Percentiles rank a stretch among this genome's conserved stretches.
Conservation (phyloP, 257 asterid genomes). For the Cruciata laevipes region DNA sequence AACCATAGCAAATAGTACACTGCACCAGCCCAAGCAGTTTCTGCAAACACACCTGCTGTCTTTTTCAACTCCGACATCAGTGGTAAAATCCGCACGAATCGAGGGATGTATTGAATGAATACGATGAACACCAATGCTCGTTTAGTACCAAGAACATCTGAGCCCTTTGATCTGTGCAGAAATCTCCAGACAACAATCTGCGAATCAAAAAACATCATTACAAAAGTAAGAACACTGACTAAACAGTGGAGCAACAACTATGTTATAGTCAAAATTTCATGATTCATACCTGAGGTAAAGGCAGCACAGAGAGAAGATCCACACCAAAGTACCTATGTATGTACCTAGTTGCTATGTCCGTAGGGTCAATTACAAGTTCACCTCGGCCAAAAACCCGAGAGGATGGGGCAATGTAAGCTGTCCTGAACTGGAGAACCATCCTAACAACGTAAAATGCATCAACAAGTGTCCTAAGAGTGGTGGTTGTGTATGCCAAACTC, state of each 20-base stretch:
- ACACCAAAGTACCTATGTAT: conserved; percentile 70
- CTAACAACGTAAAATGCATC: conserved; percentile 67
- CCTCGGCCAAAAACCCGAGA: conserved; percentile 99
- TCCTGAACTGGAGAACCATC: conserved; percentile 76
- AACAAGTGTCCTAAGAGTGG: conserved; percentile 56
- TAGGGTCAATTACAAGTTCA: conserved; percentile 91
- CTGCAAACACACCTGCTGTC: conserved; percentile 91
- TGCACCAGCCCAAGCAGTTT: conserved; percentile 99
- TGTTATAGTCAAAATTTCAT: not conserved
- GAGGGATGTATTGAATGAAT: conserved; percentile 68
- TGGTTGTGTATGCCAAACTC: conserved; percentile 64
- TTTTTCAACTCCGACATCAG: conserved; percentile 83
- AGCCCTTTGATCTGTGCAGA: conserved; percentile 47
- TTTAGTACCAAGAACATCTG: conserved; percentile 76
- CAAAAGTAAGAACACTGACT: not conserved
- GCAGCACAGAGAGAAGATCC: conserved; percentile 81
- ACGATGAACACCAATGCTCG: conserved; percentile 59
- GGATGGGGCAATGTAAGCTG: conserved; percentile 97
- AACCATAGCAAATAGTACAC: conserved; percentile 91
- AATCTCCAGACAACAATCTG: conserved; percentile 91
- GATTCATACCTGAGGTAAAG: conserved; percentile 81
- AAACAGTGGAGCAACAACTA: not conserved
- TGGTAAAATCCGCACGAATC: conserved; percentile 72
- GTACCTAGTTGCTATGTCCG: conserved; percentile 69
- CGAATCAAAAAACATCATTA: conserved; percentile 11